phyloP scores from a whole-genome alignment of 352 stramenopile species.

The Hyaloperonospora brassicae region DNA sequence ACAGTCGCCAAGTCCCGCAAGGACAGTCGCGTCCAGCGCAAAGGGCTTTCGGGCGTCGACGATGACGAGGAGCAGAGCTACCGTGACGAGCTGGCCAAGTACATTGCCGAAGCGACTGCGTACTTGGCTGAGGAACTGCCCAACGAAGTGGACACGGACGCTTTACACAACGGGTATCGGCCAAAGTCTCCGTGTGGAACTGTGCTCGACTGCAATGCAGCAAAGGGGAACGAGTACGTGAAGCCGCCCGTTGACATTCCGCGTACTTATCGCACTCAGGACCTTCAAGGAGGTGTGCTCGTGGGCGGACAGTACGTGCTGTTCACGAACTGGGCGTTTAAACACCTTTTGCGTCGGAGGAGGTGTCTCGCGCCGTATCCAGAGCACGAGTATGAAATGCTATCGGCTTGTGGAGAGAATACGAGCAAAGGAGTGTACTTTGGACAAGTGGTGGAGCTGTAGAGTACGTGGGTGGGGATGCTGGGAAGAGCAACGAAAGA shows the following conservation, averaged over 20 bases:
- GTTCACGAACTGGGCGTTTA: slow-evolving; percentile 33
- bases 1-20: not conserved
- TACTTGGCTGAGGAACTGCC: slow-evolving; percentile 9
- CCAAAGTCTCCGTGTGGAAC: slow-evolving; percentile 9
- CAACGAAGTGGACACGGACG: slow-evolving; percentile 13
- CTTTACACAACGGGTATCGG: slow-evolving; percentile 10
- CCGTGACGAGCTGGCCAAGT: slow-evolving; percentile 20
- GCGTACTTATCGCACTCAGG: slow-evolving; percentile 21
- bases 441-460: slow-evolving; percentile 26
- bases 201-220: slow-evolving; percentile 11
- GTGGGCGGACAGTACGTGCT: slow-evolving; percentile 25
- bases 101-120: slow-evolving; percentile 17
- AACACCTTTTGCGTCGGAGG: slow-evolving; percentile 16
- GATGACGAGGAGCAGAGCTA: slow-evolving; percentile 18
- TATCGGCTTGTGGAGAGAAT: not conserved
- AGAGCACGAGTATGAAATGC: slow-evolving; percentile 10
- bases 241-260: slow-evolving; percentile 28
- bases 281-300: slow-evolving; percentile 24
- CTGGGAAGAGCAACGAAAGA: not conserved
- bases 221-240: slow-evolving; percentile 12
- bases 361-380: slow-evolving; percentile 15
- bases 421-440: slow-evolving; percentile 8
- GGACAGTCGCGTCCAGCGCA: not conserved
- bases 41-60: too few species aligned
- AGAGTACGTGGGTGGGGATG: slow-evolving; percentile 4